Base-by-base conservation (phyloP, 306 rosid species). In the Ochetophila trinervis region DNA sequence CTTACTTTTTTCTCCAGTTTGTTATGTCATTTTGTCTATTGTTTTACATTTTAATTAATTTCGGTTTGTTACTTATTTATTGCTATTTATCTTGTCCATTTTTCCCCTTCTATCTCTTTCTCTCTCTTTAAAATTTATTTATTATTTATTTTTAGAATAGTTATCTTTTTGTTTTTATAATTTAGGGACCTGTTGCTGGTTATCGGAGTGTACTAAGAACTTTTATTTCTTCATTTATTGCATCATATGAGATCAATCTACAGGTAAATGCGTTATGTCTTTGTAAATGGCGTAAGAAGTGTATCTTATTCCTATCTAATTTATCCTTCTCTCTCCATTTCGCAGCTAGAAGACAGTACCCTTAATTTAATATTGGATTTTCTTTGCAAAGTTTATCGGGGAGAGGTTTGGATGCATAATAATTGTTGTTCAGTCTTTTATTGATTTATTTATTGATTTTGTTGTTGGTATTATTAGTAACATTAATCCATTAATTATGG, bases 181-280 rank as follows among this genome's bases (percentile, higher is more conserved):
- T 75, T 62, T 16, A 92, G 96, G 98, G 95, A 53, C 86, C 90
- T 37, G 74, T 81, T 76, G 78, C 89, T 65, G 95, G 95, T 60
- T 89, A 87, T 75, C 85, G 86, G 27, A 84, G 97, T 86, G 95
- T 93, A 66, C 79, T 93, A 74, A 87, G 97, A 83, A 87, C 98
- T 63, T 79, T 82, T 76, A 55, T 89, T 66, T 89, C 97, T 79
- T 91, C 97, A 61, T 87, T 89, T 78, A 76, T 93, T 81, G 97
- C 97, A 66, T 87, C 97, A 50, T 93, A 93, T 83, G 98, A 89
- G 80, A 80, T 89, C 77, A 89, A 78, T 69, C 78, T 87, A 74
- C 88, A 83, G 96, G 98, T 89, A 81, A 72, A 53, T 62, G 23
- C 54, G 57, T 56, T 23, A 60, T 62, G 69, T 64, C 55, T 68